Evolutionary conservation across 2,329 filamentous ascomycete species (phyloP), one percentile per base, ranked within the genome.

Genomic region (Lachnellula cervina): DNA sequence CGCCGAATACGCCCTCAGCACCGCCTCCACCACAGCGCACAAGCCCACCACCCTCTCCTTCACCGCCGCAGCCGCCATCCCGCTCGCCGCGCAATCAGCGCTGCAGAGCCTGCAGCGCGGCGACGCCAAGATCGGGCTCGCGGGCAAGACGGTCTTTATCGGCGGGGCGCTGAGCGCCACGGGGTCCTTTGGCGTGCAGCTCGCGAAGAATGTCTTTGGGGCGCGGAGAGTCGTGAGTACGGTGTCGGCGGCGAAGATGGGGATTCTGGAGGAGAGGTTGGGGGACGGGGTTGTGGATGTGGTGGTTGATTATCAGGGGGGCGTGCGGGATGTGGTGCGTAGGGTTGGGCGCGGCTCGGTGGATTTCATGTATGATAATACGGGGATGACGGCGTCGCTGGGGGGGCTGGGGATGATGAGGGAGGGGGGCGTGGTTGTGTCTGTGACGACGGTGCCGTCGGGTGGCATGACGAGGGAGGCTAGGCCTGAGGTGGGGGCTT

Each of bases 141-240:
- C 67, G 13, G 75, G 71, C 2, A 74, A 74, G 55, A 73, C 71
- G 1, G 69, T 74, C 0, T 70, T 73, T 21, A 57, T 75, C 0
- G 69, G 71, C 7, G 72, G 66, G 34, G 73, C 70, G 0, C 60
- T 76, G 51, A 67, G 71, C 35, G 73, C 72, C 1, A 73, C 70
- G 0, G 73, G 73, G 0, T 56, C 66, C 21, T 71, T 71, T 52
- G 75, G 65, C 23, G 71, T 74, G 17, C 75, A 77, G 59, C 59
- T 78, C 5, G 74, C 75, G 16, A 77, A 77, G 57, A 70, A 74
- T 35, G 68, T 75, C 2, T 77, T 76, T 57, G 64, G 69, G 1
- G 76, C 73, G 2, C 69, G 68, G 17, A 75, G 73, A 50, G 73
- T 77, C 28, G 74, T 77, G 40, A 77, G 74, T 0, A 77, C 75